Evolutionary conservation across 192 early-diverging fungal genomes (phyloP), one percentile per base, ranked within the genome.

Genomic region (Gryganskiella cystojenkinii): DNA sequence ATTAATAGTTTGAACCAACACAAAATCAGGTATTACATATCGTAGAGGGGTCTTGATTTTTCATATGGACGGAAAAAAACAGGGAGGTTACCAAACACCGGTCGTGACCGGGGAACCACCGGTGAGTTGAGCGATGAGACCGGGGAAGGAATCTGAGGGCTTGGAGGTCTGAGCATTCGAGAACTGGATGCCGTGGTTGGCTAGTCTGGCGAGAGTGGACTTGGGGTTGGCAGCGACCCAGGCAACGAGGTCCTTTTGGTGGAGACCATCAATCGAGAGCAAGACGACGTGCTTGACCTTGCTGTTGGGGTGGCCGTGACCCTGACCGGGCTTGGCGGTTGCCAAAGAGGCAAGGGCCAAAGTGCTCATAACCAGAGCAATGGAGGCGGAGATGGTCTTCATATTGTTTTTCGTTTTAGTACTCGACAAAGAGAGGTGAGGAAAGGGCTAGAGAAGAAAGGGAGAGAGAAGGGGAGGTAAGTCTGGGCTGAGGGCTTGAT

Each of bases 51-150:
- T n/a, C n/a, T n/a, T n/a, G n/a, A n/a, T n/a, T n/a, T n/a, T n/a
- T n/a, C n/a, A n/a, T n/a, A n/a, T n/a, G n/a, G n/a, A n/a, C n/a
- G n/a, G n/a, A n/a, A n/a, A n/a, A n/a, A n/a, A n/a, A n/a, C n/a
- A n/a, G n/a, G n/a, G n/a, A n/a, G n/a, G n/a, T n/a, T 58, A 58
- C 56, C 56, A 58, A 25, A 58, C 56, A 44, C 56, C 56, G 42
- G 35, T 42, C 20, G 35, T 58, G 35, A 24, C 17, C 7, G 56
- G 40, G 5, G n/a, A 11, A 25, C 56, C 56, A 8, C 56, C 56
- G 2, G 56, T 58, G 40, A 58, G 56, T 20, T 58, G 56, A 17
- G 56, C 56, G 25, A 58, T 5, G 35, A 58, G 37, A 25, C 56
- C 56, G 1, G 56, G 56, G 56, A 58, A 58, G 20, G 56, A 58